These are phyloP conservation scores for Tetradesmus lagerheimii DNA, from an alignment of 139 green algal species.

Conservation along the genomic window DNA sequence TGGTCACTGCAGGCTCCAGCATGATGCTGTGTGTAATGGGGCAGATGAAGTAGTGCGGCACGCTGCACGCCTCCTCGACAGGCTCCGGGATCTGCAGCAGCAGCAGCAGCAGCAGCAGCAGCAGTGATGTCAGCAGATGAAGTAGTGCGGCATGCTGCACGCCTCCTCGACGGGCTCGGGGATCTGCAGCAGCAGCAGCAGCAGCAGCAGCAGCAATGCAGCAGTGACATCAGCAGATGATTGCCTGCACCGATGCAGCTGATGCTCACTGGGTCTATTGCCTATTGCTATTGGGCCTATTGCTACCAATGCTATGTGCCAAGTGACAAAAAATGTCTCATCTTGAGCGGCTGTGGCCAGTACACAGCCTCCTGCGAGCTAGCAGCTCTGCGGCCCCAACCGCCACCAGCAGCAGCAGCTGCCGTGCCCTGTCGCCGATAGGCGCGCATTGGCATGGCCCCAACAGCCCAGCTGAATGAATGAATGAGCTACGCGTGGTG, in stretches of 20 bases:
- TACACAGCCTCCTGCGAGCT: background rate
- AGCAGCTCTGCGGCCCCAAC: background rate
- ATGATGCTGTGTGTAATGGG: conserved; percentile 45
- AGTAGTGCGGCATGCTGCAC: conserved; percentile 14
- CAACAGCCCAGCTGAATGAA: background rate
- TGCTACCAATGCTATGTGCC: too few species aligned
- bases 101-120: background rate
- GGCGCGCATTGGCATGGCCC: too few species aligned
- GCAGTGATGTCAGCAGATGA: background rate
- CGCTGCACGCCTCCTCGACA: conserved; percentile 18
- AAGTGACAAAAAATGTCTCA: too few species aligned
- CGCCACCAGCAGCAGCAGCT: background rate
- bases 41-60: conserved; percentile 33
- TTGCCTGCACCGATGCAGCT: too few species aligned
- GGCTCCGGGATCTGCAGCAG: conserved; percentile 10
- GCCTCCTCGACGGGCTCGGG: conserved; percentile 17
- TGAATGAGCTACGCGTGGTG: too few species aligned
- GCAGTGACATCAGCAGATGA: background rate
- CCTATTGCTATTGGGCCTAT: too few species aligned
- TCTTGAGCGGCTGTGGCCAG: background rate
- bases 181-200: conserved; percentile 2
- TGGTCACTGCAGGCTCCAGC: conserved; percentile 21
- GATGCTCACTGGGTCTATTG: too few species aligned
- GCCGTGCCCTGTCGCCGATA: background rate
- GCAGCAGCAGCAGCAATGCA: background rate